phyloP scores from a whole-genome alignment of 1,284 basidiomycete species.

The Trichosporon sp. region DNA sequence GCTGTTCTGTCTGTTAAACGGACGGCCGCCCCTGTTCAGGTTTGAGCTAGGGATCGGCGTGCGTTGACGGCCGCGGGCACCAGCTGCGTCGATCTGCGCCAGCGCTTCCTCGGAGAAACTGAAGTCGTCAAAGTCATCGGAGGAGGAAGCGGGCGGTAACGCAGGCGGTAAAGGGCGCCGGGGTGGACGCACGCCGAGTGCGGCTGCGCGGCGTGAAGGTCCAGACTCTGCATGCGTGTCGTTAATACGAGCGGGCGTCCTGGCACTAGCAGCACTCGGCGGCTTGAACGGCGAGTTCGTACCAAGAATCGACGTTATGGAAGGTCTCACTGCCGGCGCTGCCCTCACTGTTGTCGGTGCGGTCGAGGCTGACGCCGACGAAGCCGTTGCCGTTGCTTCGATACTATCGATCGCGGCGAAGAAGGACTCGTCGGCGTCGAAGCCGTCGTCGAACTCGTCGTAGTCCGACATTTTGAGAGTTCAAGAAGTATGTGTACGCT shows the following conservation, averaged over 20 bases:
- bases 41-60: neutral
- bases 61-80: neutral
- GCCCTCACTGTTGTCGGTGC: neutral
- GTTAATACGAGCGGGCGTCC: neutral
- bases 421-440: slow-evolving; percentile 51
- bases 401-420: slow-evolving; percentile 48
- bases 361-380: neutral
- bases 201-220: slow-evolving; percentile 23
- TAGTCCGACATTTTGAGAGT: slow-evolving; percentile 28
- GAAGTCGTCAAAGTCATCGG: slow-evolving; percentile 37
- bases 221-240: slow-evolving; percentile 24
- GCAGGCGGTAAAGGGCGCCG: neutral
- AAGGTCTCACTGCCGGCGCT: neutral
- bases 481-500: slow-evolving; percentile 1
- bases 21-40: slow-evolving; percentile 14
- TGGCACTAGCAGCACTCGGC: neutral
- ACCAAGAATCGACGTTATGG: neutral
- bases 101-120: slow-evolving; percentile 32
- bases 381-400: slow-evolving; percentile 33
- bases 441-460: slow-evolving; percentile 41
- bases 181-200: slow-evolving; percentile 27
- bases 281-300: slow-evolving; percentile 19
- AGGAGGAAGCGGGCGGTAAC: slow-evolving; percentile 23
- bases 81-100: slow-evolving; percentile 33
- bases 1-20: slow-evolving; percentile 21